phyloP scores from a whole-genome alignment of 192 early-diverging fungal genomes.

The Coemansia aciculifera region DNA sequence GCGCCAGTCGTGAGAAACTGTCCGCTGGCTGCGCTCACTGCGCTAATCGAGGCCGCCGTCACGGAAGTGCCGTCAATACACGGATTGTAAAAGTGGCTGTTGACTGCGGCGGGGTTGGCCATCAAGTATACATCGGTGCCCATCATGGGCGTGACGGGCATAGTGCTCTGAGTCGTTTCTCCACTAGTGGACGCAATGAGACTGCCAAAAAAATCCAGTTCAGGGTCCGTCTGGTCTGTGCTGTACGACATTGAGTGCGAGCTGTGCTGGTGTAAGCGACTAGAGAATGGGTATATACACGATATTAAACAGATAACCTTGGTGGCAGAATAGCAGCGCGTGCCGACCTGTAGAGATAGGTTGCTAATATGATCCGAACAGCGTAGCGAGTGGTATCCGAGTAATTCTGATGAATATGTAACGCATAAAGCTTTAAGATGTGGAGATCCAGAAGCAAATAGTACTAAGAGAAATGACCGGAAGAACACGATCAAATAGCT shows the following conservation, averaged over 20 bases:
- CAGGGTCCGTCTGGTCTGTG: neutral
- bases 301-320: neutral
- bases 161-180: constrained; percentile 12
- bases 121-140: constrained; percentile 17
- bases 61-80: neutral
- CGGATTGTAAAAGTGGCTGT: constrained; percentile 8
- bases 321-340: neutral
- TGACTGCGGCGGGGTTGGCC: constrained; percentile 2
- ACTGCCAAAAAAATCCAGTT: constrained; percentile 6
- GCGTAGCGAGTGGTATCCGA: neutral
- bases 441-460: neutral
- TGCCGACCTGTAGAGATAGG: neutral
- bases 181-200: neutral
- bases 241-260: constrained; percentile 3
- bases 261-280: neutral
- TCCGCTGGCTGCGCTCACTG: neutral
- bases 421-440: neutral
- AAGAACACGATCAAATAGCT: neutral
- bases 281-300: neutral
- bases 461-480: neutral
- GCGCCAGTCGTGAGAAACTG: neutral
- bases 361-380: neutral
- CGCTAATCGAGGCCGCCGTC: neutral
- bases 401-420: neutral
- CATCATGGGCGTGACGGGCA: constrained; percentile 34